Evolutionary conservation across 495 filamentous ascomycete genomes (phyloP), one percentile per base, ranked within the genome.

Genomic region (Xylaria sp.): DNA sequence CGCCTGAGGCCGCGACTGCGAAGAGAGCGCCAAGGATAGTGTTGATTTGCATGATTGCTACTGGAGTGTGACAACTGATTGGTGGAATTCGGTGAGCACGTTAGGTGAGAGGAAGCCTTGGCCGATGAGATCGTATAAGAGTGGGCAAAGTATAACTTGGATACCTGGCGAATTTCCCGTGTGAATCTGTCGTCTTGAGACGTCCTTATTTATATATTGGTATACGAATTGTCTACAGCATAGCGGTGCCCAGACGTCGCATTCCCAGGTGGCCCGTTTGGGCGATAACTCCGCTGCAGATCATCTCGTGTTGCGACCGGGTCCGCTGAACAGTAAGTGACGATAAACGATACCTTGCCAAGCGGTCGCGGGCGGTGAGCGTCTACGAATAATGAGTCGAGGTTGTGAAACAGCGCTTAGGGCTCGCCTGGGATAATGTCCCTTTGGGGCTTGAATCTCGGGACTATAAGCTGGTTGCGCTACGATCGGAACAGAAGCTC

Each of bases 251-350:
- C 37, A 64, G 61, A 44, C 24, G 62, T 52, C 9, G 62, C n/a
- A 37, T 21, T 12, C n/a, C 21, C 19, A 8, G 15, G 11, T 21
- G 37, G 19, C 37, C 48, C 17, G 33, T 67, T 67, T 35, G 64
- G 64, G 64, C 48, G 17, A 67, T 55, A 41, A 53, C 33, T 55
- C 64, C 48, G 48, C 46, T 67, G 64, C 64, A 67, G 64, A 55
- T 67, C 48, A 67, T 35, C 64, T 67, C 64, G 64, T 67, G 35
- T 67, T 67, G 64, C 26, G n/a, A 40, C 64, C 55, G 48, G 48
- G 48, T 43, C 63, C 63, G 63, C 63, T 3, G 40, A 65, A 35
- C 4, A 11, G 46, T 24, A 55, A 40, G 46, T 41, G 29, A 26
- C 61, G 61, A 64, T 26, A 8, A 33, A 26, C 24, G 15, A 37